phyloP scores from a whole-genome alignment of 2,329 filamentous ascomycete genomes.

The Beauveria pseudobassiana region DNA sequence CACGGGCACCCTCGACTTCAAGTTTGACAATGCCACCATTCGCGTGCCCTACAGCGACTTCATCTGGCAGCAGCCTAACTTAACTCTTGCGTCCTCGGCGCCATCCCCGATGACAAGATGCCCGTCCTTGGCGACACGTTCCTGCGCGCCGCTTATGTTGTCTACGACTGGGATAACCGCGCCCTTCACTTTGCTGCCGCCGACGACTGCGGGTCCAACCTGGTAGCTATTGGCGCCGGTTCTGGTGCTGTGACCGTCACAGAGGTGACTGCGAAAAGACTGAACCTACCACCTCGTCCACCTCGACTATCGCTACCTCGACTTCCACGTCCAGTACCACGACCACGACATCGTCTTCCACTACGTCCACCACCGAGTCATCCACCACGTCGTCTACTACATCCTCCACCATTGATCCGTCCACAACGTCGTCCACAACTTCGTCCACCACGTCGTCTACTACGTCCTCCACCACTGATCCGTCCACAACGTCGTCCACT shows the following conservation, averaged over 20 bases:
- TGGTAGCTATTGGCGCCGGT: slow-evolving; percentile 31
- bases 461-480: background rate
- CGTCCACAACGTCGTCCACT: background rate
- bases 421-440: background rate
- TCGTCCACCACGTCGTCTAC: background rate
- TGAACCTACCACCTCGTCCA: background rate
- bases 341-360: background rate
- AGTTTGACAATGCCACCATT: slow-evolving; percentile 37
- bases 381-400: background rate
- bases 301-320: background rate
- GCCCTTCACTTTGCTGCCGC: slow-evolving; percentile 30
- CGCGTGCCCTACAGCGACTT: slow-evolving; percentile 40
- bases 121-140: slow-evolving; percentile 38
- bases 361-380: background rate
- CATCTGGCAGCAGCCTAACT: slow-evolving; percentile 30
- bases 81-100: slow-evolving; percentile 35
- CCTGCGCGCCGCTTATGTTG: slow-evolving; percentile 36
- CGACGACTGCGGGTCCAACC: slow-evolving; percentile 30
- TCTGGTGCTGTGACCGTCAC: slow-evolving; percentile 28
- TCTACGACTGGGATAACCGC: slow-evolving; percentile 34
- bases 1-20: slow-evolving; percentile 38
- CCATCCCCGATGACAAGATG: slow-evolving; percentile 32
- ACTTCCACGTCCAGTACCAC: background rate
- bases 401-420: background rate
- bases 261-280: slow-evolving; percentile 21